Base-by-base conservation (phyloP, 1,284 basidiomycete species). In the Apiotrichum domesticum region DNA sequence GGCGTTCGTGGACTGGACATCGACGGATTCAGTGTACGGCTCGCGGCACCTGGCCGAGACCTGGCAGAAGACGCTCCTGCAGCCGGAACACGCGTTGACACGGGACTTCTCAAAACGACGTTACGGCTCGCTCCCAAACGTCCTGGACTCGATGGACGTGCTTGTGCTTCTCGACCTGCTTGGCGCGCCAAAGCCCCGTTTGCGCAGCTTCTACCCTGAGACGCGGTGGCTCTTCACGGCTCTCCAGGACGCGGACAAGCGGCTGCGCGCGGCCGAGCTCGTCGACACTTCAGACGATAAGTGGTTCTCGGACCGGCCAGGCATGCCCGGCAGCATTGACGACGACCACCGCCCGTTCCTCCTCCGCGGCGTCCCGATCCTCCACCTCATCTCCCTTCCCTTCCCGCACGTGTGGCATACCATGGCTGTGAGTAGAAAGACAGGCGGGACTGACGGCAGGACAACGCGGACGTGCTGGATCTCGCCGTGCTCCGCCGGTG, bases 301-400 rank as follows among this genome's bases (percentile, higher is more conserved):
- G 47, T 78, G 76, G 76, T 78, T 77, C 58, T 45, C 44, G 2
- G 37, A 44, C 14, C 29, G 40, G 2, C 64, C 55, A 40, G 44
- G 66, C 45, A 72, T 76, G 14, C 85, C 83, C 1, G 86, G 85
- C 47, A 62, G 53, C 55, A 87, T 98, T 57, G 90, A 85, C 44
- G 96, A 99, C 74, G 96, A 99, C 77, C 96, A 99, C 74, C 74
- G 92, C 33, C 96, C 96, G 14, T 98, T 99, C 78, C 69, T 96
- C 46, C 75, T 80, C 40, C 77, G 80, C 52, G 96, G 95, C 6
- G 93, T 99, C 15, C 90, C 85, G 56, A 79, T 98, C 49, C 76
- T 98, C 61, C 96, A 99, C 73, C 71, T 98, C 51, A 98, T 98
- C 58, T 78, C 94, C 0, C 83, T 83, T 44, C 93, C 90, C 0